phyloP scores from a whole-genome alignment of 306 rosid species.

The Alnus rubra region DNA sequence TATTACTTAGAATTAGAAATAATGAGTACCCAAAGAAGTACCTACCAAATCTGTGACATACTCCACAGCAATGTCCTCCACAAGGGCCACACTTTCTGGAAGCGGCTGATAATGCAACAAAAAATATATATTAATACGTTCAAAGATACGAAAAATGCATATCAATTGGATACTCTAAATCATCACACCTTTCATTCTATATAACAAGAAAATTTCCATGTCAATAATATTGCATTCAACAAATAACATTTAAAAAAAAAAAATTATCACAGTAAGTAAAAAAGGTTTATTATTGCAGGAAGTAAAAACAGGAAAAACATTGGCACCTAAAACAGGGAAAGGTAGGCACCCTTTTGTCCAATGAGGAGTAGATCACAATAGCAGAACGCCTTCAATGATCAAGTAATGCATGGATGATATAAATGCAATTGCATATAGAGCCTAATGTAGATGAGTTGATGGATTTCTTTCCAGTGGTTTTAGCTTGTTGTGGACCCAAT shows the following conservation, averaged over 20 bases:
- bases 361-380: neutral
- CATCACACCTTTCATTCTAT: neutral
- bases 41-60: conserved; percentile 81
- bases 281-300: neutral
- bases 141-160: too few relatives aligned
- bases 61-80: conserved; percentile 92
- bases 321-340: neutral
- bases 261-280: neutral
- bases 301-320: neutral
- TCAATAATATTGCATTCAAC: neutral
- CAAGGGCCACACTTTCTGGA: conserved; percentile 83
- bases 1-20: neutral
- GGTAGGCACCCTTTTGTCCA: neutral
- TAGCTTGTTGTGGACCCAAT: neutral
- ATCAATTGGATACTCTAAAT: neutral
- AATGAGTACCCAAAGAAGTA: neutral
- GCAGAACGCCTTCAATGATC: neutral
- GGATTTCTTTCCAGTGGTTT: neutral
- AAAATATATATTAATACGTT: neutral
- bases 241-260: neutral
- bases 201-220: neutral
- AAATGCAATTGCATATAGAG: neutral
- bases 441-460: neutral
- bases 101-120: conserved; percentile 60
- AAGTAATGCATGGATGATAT: neutral